These are phyloP conservation scores for Apium graveolens DNA, from an alignment of 129 eudicot genomes.

Conservation along the genomic window DNA sequence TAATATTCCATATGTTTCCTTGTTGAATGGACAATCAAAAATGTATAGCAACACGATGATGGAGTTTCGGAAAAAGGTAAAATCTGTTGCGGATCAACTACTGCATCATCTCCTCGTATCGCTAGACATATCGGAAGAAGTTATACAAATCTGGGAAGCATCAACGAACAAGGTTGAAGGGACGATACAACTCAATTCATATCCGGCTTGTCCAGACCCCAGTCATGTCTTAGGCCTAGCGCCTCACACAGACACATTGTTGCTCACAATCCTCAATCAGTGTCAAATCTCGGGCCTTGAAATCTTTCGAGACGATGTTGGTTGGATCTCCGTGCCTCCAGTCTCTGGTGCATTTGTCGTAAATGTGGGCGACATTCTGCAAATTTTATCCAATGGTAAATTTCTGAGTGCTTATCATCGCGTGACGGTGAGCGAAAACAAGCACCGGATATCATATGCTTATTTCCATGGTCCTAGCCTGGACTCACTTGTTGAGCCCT, in stretches of 20 bases:
- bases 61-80: conserved; percentile 44
- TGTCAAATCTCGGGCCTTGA: conserved; percentile 45
- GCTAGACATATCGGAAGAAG: conserved; percentile 32
- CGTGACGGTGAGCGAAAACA: conserved; percentile 34
- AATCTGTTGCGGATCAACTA: conserved; percentile 34
- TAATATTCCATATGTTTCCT: neutral
- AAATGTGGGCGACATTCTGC: conserved; percentile 56
- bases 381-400: conserved; percentile 53
- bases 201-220: conserved; percentile 74
- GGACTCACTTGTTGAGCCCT: conserved; percentile 35
- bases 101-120: conserved; percentile 39
- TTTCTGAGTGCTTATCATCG: conserved; percentile 42
- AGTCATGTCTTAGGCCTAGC: conserved; percentile 50
- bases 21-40: neutral
- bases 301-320: conserved; percentile 33
- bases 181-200: conserved; percentile 71
- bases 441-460: conserved; percentile 45
- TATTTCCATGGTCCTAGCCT: conserved; percentile 55
- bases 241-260: conserved; percentile 60
- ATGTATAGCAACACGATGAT: conserved; percentile 47
- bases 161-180: conserved; percentile 24
- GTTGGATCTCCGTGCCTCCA: conserved; percentile 50
- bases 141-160: conserved; percentile 20
- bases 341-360: conserved; percentile 49
- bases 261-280: conserved; percentile 72